These are phyloP conservation scores for Fusarium chuoi DNA, from an alignment of 2,329 filamentous ascomycete species.

Conservation along the genomic window DNA sequence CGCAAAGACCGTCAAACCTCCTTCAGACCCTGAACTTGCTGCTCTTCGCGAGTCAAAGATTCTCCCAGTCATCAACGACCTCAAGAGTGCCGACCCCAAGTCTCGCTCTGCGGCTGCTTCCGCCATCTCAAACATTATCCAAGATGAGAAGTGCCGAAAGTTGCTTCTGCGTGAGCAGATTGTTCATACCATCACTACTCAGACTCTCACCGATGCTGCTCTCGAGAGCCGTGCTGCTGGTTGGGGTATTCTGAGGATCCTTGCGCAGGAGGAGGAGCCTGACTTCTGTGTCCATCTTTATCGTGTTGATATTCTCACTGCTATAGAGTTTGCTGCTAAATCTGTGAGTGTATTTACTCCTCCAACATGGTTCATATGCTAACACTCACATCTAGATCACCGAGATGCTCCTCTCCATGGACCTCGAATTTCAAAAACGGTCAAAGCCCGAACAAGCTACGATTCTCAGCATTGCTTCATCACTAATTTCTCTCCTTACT, in stretches of 20 bases:
- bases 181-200: conserved; percentile 69
- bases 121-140: conserved; percentile 70
- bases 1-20: conserved; percentile 67
- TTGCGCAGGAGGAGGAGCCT: conserved; percentile 71
- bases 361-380: background rate
- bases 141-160: conserved; percentile 71
- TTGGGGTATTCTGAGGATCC: conserved; percentile 72
- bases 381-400: conserved; percentile 49
- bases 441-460: conserved; percentile 64
- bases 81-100: conserved; percentile 68
- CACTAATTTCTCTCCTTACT: conserved; percentile 63
- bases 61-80: conserved; percentile 69
- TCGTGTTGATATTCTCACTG: conserved; percentile 68
- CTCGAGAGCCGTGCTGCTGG: conserved; percentile 72
- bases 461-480: conserved; percentile 64
- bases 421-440: conserved; percentile 57
- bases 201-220: conserved; percentile 71
- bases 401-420: conserved; percentile 55
- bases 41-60: conserved; percentile 72
- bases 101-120: conserved; percentile 68
- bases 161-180: conserved; percentile 73
- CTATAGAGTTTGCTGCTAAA: conserved; percentile 66
- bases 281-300: conserved; percentile 75
- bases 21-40: conserved; percentile 70
- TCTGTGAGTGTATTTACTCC: conserved; percentile 54